Percentiles rank a stretch among this genome's conserved stretches.
These are phyloP conservation scores for Mycena vulgaris DNA, from an alignment of 768 basidiomycete genomes.

Conservation along the genomic window DNA sequence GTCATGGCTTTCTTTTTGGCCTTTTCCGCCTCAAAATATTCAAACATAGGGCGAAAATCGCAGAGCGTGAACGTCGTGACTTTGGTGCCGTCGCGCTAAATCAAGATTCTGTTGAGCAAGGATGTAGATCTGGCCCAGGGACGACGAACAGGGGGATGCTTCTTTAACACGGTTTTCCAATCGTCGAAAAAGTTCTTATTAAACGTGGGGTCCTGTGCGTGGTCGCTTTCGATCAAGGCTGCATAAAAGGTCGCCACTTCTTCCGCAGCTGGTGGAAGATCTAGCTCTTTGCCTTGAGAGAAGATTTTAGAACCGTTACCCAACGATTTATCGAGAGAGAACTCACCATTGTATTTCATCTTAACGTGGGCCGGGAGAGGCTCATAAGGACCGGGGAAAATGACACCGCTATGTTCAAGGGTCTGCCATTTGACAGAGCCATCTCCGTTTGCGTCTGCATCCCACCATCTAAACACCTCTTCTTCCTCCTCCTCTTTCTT, in stretches of 20 bases:
- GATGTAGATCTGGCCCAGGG: constrained; percentile 10
- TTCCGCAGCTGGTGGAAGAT: constrained; percentile 89
- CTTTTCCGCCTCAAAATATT: constrained; percentile 93
- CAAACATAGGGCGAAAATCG: constrained; percentile 96
- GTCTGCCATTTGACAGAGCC: constrained; percentile 93
- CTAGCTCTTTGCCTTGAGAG: constrained; percentile 77
- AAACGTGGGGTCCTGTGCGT: constrained; percentile 90
- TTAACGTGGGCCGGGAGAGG: constrained; percentile 86
- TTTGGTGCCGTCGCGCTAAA: constrained; percentile 78
- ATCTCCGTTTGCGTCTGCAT: constrained; percentile 80
- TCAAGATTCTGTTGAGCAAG: constrained; percentile 4
- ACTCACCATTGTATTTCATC: constrained; percentile 95
- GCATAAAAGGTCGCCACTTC: constrained; percentile 98
- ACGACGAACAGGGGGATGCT: constrained; percentile 84
- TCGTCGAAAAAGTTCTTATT: constrained; percentile 97
- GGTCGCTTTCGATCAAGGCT: constrained; percentile 92
- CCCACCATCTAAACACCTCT: constrained; percentile 91
- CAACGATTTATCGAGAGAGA: constrained; percentile 8
- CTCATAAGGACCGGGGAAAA: constrained; percentile 96
- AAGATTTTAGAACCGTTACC: constrained; percentile 26
- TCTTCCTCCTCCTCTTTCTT: constrained; percentile 78
- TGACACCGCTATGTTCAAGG: constrained; percentile 94
- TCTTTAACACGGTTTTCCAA: constrained; percentile 83
- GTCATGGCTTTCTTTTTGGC: constrained; percentile 93
- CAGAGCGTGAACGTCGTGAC: constrained; percentile 85